Conservation (phyloP, 2,329 filamentous ascomycete species). For the Blastomyces silverae region DNA sequence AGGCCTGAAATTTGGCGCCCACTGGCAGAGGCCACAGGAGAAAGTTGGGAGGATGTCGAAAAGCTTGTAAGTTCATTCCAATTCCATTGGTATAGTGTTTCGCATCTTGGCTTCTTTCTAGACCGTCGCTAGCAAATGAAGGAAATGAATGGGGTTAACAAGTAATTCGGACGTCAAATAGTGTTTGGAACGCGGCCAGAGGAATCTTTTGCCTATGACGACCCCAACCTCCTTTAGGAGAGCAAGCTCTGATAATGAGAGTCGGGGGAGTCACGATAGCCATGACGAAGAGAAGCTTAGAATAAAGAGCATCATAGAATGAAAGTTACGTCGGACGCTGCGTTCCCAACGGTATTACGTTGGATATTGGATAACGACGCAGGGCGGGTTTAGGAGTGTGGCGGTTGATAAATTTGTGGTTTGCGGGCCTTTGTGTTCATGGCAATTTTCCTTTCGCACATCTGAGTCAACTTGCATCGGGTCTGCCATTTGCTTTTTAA, state of each 20-base stretch:
- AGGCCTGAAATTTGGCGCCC: conserved; percentile 75
- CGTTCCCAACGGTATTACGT: not conserved
- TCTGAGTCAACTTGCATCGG: conserved; percentile 12
- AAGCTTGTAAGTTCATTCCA: conserved; percentile 57
- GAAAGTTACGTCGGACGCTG: not conserved
- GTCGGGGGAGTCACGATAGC: conserved; percentile 20
- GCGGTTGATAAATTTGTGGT: not conserved
- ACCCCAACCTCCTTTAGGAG: conserved; percentile 11
- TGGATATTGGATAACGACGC: not conserved
- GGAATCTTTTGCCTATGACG: conserved; percentile 20
- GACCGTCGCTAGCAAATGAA: not conserved
- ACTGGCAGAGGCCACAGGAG: conserved; percentile 56
- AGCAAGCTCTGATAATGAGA: conserved; percentile 16
- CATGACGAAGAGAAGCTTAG: conserved; percentile 22
- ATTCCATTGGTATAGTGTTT: not conserved
- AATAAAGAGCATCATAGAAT: conserved; percentile 20
- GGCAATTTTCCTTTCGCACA: conserved; percentile 3
- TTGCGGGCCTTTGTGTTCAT: not conserved
- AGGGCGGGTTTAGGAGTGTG: not conserved
- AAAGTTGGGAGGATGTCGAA: conserved; percentile 63
- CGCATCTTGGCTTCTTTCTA: not conserved
- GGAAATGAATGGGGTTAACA: not conserved
- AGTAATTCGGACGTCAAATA: conserved; percentile 10
- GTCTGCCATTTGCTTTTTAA: conserved; percentile 10
- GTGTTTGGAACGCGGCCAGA: conserved; percentile 25